Base-by-base conservation (phyloP, 495 filamentous ascomycete species). In the Pseudomonodictys pantanalensis region DNA sequence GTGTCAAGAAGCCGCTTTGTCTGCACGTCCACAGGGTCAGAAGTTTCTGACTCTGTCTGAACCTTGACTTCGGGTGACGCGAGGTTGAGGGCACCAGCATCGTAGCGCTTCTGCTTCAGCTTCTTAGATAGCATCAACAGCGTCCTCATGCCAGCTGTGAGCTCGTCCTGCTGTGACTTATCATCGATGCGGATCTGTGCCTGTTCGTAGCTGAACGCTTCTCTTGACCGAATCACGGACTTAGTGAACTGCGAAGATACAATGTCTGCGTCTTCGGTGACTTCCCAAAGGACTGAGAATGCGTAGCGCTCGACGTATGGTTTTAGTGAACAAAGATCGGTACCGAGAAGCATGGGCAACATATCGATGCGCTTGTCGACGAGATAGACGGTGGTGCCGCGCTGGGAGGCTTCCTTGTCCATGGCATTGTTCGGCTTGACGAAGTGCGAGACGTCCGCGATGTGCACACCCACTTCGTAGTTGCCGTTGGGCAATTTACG, bases 311-410 rank as follows among this genome's bases (percentile, higher is more conserved):
- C 93, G 25, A 98, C 90, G 68, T 97, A 95, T 3, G 95, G 95
- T 67, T 97, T 97, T 30, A 98, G 80, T 9, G 93, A 98, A 75
- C 93, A 98, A 2, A 98, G 78, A 62, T 98, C 93, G 1, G 93
- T 98, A 28, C 93, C 93, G 15, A 98, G 82, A 23, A 98, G 83
- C 81, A 88, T 89, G 17, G 95, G 95, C 69, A 98, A 79, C 95
- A 98, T 98, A 75, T 98, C 93, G 64, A 98, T 97, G 63, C 93
- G 91, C 76, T 97, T 98, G 74, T 98, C 93, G 1, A 98, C 95
- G 23, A 98, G 79, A 67, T 98, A 98, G 26, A 98, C 93, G 0
- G 95, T 97, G 2, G 93, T 97, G 58, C 92, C 93, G 69, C 93
- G 86, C 57, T 91, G 81, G 68, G 89, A 91, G 1, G 93, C 93